phyloP scores from a whole-genome alignment of 768 basidiomycete genomes.

The Suillus discolor region DNA sequence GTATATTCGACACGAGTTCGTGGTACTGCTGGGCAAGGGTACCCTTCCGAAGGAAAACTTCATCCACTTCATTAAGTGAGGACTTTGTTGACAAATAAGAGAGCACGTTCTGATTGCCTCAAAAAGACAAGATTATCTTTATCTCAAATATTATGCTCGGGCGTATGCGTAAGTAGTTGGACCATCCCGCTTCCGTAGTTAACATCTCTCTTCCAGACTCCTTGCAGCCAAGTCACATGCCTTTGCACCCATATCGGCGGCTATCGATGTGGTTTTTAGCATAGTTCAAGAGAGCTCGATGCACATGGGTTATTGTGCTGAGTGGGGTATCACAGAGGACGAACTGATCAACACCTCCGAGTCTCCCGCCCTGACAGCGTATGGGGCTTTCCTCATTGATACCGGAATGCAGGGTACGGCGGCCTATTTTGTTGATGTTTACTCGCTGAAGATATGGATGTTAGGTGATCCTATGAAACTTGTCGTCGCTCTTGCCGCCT shows the following conservation, averaged over 20 bases:
- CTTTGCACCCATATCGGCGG: slow-evolving; percentile 61
- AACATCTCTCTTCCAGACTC: slow-evolving; percentile 43
- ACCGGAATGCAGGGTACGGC: slow-evolving; percentile 64
- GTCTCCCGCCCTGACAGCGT: slow-evolving; percentile 75
- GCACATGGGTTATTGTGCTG: slow-evolving; percentile 70
- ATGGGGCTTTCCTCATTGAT: slow-evolving; percentile 86
- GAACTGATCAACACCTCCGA: slow-evolving; percentile 68
- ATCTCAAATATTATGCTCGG: slow-evolving; percentile 81
- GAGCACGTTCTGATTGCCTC: background rate
- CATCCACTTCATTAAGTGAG: slow-evolving; percentile 83
- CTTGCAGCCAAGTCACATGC: slow-evolving; percentile 76
- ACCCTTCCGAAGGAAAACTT: slow-evolving; percentile 68
- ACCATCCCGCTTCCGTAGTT: background rate
- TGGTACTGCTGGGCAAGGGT: slow-evolving; percentile 72
- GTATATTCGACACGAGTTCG: slow-evolving; percentile 86
- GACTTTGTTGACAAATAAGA: background rate
- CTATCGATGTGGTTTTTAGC: slow-evolving; percentile 63
- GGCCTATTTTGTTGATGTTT: background rate
- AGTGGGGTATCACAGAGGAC: slow-evolving; percentile 65
- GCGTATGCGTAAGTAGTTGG: slow-evolving; percentile 61
- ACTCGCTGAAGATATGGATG: background rate
- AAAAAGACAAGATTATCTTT: slow-evolving; percentile 77
- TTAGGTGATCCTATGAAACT: slow-evolving; percentile 71
- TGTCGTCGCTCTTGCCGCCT: slow-evolving; percentile 82
- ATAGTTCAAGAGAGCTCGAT: slow-evolving; percentile 71